Evolutionary conservation across 257 asterid genomes (phyloP).

Genomic region (Hygrophila difformis): DNA sequence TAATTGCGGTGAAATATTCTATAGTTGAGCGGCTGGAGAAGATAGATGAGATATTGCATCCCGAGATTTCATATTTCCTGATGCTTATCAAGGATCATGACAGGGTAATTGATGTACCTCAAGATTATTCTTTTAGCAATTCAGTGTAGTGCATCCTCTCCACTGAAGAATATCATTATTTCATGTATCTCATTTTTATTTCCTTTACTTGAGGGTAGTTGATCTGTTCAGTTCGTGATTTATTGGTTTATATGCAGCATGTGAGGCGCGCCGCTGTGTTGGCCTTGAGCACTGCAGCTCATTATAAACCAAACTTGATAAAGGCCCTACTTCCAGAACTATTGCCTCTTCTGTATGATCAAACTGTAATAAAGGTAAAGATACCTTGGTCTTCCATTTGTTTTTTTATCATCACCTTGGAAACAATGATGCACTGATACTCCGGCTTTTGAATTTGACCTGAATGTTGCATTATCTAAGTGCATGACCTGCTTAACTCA

Average conservation of each 20-base stretch:
- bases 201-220: no score
- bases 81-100: slow-evolving; percentile 91
- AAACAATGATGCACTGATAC: slow-evolving; percentile 3
- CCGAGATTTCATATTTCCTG: slow-evolving; percentile 81
- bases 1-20: slow-evolving; percentile 85
- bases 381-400: no score
- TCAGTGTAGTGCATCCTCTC: not conserved
- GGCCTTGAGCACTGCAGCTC: slow-evolving; percentile 99
- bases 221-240: slow-evolving; percentile 11
- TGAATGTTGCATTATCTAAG: no score
- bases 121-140: not conserved
- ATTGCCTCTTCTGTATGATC: slow-evolving; percentile 92
- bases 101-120: slow-evolving; percentile 46
- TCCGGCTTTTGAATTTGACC: not conserved
- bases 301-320: slow-evolving; percentile 88
- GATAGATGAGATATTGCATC: slow-evolving; percentile 79
- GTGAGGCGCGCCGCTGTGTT: slow-evolving; percentile 98
- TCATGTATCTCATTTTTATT: slow-evolving; percentile 1
- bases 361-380: slow-evolving; percentile 82
- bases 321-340: slow-evolving; percentile 82
- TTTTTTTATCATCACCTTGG: slow-evolving; percentile 3
- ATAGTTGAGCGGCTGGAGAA: slow-evolving; percentile 93
- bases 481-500: no score
- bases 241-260: slow-evolving; percentile 55
- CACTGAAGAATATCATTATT: slow-evolving; percentile 5